Conservation (phyloP, 2,329 filamentous ascomycete genomes). For the Neophaeococcomyces mojaviensis region DNA sequence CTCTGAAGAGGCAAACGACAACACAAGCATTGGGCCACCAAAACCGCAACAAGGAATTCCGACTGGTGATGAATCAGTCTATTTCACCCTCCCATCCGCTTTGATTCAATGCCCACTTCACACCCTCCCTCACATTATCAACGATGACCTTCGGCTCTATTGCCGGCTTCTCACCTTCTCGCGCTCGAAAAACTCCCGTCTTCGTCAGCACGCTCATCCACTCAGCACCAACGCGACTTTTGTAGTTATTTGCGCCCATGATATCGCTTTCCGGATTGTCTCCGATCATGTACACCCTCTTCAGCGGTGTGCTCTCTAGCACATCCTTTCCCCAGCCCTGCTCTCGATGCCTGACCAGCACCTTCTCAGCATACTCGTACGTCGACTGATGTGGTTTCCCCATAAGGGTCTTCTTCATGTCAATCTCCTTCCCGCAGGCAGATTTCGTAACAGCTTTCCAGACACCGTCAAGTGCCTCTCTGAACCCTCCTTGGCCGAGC, state of each 20-base stretch:
- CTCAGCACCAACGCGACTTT: slow-evolving; percentile 57
- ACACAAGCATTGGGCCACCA: too few relatives aligned
- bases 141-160: slow-evolving; percentile 59
- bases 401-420: slow-evolving; percentile 59
- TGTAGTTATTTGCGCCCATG: slow-evolving; percentile 70
- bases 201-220: slow-evolving; percentile 48
- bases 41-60: too few relatives aligned
- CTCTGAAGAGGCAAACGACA: too few relatives aligned
- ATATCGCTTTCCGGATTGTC: slow-evolving; percentile 90
- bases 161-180: slow-evolving; percentile 47
- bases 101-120: slow-evolving; percentile 64
- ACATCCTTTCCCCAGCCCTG: slow-evolving; percentile 34
- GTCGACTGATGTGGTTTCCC: slow-evolving; percentile 76
- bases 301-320: slow-evolving; percentile 41
- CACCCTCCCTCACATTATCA: slow-evolving; percentile 67
- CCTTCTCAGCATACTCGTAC: slow-evolving; percentile 74
- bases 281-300: slow-evolving; percentile 86
- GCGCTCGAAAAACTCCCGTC: slow-evolving; percentile 65
- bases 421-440: slow-evolving; percentile 24
- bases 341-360: slow-evolving; percentile 55
- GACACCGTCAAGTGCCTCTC: slow-evolving; percentile 69
- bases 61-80: neutral
- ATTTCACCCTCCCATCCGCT: slow-evolving; percentile 31
- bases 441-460: slow-evolving; percentile 66
- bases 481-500: slow-evolving; percentile 86